Base-by-base conservation (phyloP, 352 stramenopile genomes). In the Pythium oligandrum region DNA sequence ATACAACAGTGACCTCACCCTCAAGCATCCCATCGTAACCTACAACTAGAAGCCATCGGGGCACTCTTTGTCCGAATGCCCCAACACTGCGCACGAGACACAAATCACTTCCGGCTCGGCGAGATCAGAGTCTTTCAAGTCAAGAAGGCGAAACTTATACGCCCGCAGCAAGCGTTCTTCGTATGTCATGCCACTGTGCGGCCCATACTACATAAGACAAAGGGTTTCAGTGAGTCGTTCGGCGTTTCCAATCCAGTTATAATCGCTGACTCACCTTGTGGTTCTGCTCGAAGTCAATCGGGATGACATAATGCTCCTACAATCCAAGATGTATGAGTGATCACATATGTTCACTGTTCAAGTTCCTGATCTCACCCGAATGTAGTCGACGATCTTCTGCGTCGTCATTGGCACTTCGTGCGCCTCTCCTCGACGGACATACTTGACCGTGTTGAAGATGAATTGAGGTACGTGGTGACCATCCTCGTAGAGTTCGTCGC, bases 361-460 rank as follows among this genome's bases (percentile, higher is more conserved):
- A 26, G 17, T 26, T 26, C 17, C 17, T 26, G 17, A 26, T 26
- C 40, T 9, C 58, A 73, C 77, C 67, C 70, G 56, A 34, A 88
- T 86, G 51, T 79, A 82, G 53, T 70, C 57, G 48, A 79, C 57
- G 12, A 85, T 54, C 12, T 45, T 57, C 48, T 75, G 59, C 31
- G 75, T 59, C 36, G 67, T 59, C 31, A 64, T 67, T 1, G 68
- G 62, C 5, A 82, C 56, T 6, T 65, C 42, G 53, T 69, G 62
- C 31, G 49, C 64, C 37, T 77, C 37, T 4, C 63, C 57, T 26
- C 71, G 78, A 50, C 66, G 69, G 38, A 46, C 60, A 50, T 88
- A 88, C 57, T 86, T 82, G 57, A 86, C 70, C 37, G 61, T 70
- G 61, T 75, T 51, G 64, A 79, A 85, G 56, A 83, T 82, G 51